Evolutionary conservation across 2,329 filamentous ascomycete genomes (phyloP).

Genomic region (Colletotrichum orbiculare): DNA sequence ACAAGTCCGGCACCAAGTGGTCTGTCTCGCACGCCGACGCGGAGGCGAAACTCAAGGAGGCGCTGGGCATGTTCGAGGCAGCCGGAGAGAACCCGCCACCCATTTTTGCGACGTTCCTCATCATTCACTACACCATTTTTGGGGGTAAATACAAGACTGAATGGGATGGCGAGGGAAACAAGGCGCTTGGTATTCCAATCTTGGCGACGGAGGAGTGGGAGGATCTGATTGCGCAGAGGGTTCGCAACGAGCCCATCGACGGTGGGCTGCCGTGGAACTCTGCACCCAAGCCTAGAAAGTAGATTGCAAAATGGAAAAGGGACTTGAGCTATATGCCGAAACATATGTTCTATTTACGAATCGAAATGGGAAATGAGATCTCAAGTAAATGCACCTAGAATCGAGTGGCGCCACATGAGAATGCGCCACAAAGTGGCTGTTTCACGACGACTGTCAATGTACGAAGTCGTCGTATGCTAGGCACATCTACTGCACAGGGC

Average conservation of each 20-base stretch:
- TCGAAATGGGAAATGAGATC: too few species aligned
- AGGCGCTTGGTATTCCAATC: background rate
- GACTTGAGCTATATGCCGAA: too few species aligned
- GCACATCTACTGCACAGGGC: background rate
- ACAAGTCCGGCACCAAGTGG: constrained; percentile 21
- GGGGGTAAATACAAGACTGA: constrained; percentile 4
- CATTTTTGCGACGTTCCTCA: constrained; percentile 3
- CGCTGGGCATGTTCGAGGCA: constrained; percentile 5
- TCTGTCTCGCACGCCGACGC: background rate
- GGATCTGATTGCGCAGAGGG: constrained; percentile 10
- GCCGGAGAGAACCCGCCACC: background rate
- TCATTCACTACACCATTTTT: constrained; percentile 14
- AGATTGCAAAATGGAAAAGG: too few species aligned
- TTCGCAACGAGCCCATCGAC: constrained; percentile 13
- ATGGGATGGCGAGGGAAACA: constrained; percentile 11
- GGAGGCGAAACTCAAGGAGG: background rate
- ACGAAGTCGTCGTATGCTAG: accelerated
- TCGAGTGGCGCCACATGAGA: too few species aligned
- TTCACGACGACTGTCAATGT: accelerated
- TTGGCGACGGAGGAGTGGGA: background rate
- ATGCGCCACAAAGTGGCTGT: too few species aligned
- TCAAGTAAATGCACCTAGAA: too few species aligned
- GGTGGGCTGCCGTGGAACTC: constrained; percentile 23
- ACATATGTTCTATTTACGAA: too few species aligned
- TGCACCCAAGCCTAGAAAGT: constrained; percentile 12